Conservation (phyloP, 805 yeast genomes). For the Sugiyamaella valdiviana region DNA sequence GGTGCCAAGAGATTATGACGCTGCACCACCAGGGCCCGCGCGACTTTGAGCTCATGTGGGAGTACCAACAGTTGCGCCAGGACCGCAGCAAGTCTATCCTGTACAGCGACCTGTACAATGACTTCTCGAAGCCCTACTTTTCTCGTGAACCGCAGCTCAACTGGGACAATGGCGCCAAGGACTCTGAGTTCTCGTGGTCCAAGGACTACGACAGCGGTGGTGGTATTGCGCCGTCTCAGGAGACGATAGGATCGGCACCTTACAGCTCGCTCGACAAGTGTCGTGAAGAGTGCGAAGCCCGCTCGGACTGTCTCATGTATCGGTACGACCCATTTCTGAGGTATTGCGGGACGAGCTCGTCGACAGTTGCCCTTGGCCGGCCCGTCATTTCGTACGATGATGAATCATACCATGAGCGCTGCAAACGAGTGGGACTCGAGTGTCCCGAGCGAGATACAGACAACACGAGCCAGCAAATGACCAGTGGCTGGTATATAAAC, state of each 20-base stretch:
- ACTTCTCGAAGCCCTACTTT: constrained; percentile 21
- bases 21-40: constrained; percentile 28
- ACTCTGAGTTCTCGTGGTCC: constrained; percentile 19
- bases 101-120: constrained; percentile 28
- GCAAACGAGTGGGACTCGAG: not conserved
- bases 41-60: constrained; percentile 27
- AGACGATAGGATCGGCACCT: constrained; percentile 10
- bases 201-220: not conserved
- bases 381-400: constrained; percentile 21
- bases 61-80: constrained; percentile 27
- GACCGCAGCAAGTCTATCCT: constrained; percentile 22
- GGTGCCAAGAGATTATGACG: constrained; percentile 30
- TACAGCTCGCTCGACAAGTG: constrained; percentile 22
- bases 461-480: constrained; percentile 16
- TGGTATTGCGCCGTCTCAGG: not conserved
- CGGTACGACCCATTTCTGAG: constrained; percentile 25
- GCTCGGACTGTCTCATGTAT: constrained; percentile 24
- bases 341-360: constrained; percentile 28
- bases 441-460: constrained; percentile 8
- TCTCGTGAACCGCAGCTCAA: constrained; percentile 17
- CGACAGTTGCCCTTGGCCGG: constrained; percentile 24
- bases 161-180: constrained; percentile 29
- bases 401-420: constrained; percentile 4
- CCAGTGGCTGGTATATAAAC: constrained; percentile 26
- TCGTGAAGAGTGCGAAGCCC: constrained; percentile 17